Evolutionary conservation across 495 filamentous ascomycete species (phyloP), one percentile per base, ranked within the genome.

Genomic region (Penicillium lagena): DNA sequence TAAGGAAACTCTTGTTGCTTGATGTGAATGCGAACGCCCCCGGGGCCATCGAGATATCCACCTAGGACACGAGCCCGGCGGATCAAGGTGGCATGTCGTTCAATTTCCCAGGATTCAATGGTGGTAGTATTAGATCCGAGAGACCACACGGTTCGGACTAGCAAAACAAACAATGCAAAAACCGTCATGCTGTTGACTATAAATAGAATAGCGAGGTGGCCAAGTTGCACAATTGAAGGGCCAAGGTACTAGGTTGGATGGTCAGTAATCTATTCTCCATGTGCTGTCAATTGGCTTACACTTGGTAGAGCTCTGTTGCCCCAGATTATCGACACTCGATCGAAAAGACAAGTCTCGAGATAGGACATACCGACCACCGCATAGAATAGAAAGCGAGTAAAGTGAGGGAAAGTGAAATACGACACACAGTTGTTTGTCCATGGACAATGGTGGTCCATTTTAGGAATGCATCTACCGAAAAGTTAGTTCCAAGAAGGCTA

Each of bases 391-490:
- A 96, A 96, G 40, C 90, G 90, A 12, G 93, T 60, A 63, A 95
- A 96, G 65, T 95, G 83, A 9, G 90, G 90, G 56, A 91, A 86
- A 10, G 90, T 94, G 42, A 82, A 80, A 60, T 95, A 77, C 2
- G 90, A 96, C 35, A 97, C 89, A 66, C 93, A 98, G 61, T 94
- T 96, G 35, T 71, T 67, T 2, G 90, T 96, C 93, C 93, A 98
- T 0, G 93, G 90, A 58, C 93, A 98, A 68, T 98, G 93, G 65
- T 98, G 93, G 71, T 98, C 93, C 94, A 98, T 97, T 60, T 87
- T 90, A 1, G 90, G 86, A 46, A 97, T 83, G 64, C 93, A 98
- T 62, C 84, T 89, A 44, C 13, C 31, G 15, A 14, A 17, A 29
- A 7, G 29, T 52, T 22, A 55, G 46, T 29, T 13, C n/a, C 17